Evolutionary conservation across 352 stramenopile species (phyloP), one percentile per base, ranked within the genome.

Genomic region (Globisporangium barbulae): DNA sequence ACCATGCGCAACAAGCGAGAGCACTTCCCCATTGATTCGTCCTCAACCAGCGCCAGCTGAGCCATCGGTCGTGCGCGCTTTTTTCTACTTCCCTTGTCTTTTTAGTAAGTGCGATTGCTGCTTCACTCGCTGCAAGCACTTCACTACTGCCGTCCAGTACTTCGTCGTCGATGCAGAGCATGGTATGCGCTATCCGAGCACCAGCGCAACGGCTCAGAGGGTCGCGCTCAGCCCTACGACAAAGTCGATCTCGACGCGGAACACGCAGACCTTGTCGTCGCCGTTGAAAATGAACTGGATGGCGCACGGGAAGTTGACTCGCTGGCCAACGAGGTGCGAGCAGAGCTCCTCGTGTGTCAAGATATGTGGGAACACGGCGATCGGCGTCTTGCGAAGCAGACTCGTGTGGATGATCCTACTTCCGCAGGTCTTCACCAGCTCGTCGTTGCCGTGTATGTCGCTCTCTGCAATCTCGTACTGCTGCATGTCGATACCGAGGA

Each of bases 401-500:
- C 65, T 53, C 41, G 70, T 66, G 6, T 49, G 65, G 37, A 72
- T 15, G 5, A 61, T 25, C 5, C 61, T 57, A 3, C 19, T 65
- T 30, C 57, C 39, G 5, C 33, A 35, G 55, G 72, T 75, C 5
- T 72, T 25, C 52, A 70, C 65, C 1, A 21, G 55, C 15, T 44
- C 41, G 19, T 69, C 58, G 28, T 25, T 58, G 31, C 25, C 21
- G 1, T 3, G 3, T 13, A 13, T 7, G 15, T 15, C 39, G 15
- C 39, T 45, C 39, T 45, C 39, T 45, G 70, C 42, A 22, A 72
- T 72, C n/a, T 69, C 55, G 33, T 50, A 66, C 2, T 25, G 25
- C 37, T 64, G 57, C 60, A 75, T 69, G 17, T 68, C 31, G 28
- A 75, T 47, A 4, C 55, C 30, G 13, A 73, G 62, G 54, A 73